Percentiles rank a stretch among this genome's conserved stretches.
Conservation (phyloP, 495 filamentous ascomycete genomes). For the Daldinia bambusicola region DNA sequence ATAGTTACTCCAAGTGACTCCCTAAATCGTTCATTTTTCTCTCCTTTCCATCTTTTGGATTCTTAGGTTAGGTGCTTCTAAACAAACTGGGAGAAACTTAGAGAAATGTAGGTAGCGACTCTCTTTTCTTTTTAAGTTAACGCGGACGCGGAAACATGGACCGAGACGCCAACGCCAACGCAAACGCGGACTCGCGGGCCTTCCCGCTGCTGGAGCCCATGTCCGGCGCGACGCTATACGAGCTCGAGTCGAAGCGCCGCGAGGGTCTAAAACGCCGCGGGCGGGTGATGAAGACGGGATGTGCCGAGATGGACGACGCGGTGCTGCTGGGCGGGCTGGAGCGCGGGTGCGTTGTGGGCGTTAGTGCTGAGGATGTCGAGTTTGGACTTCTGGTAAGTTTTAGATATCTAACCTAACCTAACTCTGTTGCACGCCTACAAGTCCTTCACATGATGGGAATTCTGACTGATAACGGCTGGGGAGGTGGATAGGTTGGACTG, state of each 20-base stretch:
- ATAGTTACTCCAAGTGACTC: too few relatives aligned
- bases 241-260: slow-evolving; percentile 42
- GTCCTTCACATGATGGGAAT: slow-evolving; percentile 8
- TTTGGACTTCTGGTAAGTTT: slow-evolving; percentile 54
- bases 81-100: background rate
- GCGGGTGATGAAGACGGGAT: slow-evolving; percentile 50
- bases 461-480: background rate
- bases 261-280: slow-evolving; percentile 27
- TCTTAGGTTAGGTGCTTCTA: too few relatives aligned
- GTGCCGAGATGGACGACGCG: slow-evolving; percentile 56
- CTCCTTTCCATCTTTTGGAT: too few relatives aligned
- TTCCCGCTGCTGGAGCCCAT: slow-evolving; percentile 17
- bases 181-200: background rate
- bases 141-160: slow-evolving; percentile 20
- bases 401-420: background rate
- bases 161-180: background rate
- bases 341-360: slow-evolving; percentile 59
- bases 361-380: slow-evolving; percentile 58
- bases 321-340: slow-evolving; percentile 58
- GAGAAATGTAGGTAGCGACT: background rate
- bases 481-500: slow-evolving; percentile 46
- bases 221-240: slow-evolving; percentile 45
- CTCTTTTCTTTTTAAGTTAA: background rate
- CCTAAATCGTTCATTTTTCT: too few relatives aligned
- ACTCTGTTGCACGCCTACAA: background rate